These are phyloP conservation scores for Xanthoparmelia taractica DNA, from an alignment of 495 filamentous ascomycete genomes.

Conservation along the genomic window DNA sequence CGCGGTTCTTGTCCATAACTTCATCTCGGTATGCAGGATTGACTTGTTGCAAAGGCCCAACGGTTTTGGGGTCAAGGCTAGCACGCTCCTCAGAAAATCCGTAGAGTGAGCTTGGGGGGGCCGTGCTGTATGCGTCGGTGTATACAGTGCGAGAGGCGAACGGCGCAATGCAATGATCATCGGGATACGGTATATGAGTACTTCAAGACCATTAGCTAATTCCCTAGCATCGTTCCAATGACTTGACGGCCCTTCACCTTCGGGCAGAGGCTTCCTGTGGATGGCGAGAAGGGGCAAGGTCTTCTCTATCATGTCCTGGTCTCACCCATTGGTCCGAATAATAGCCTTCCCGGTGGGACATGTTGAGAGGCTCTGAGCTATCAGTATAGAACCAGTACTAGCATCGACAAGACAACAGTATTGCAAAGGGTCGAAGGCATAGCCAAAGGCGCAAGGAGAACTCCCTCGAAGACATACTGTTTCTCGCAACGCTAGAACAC, in stretches of 20 bases:
- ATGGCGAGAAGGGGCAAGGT: slow-evolving; percentile 3
- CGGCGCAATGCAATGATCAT: slow-evolving; percentile 12
- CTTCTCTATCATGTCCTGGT: slow-evolving; percentile 8
- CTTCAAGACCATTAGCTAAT: slow-evolving; percentile 9
- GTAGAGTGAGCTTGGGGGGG: slow-evolving; percentile 7
- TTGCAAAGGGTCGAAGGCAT: slow-evolving; percentile 8
- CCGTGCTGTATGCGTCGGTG: slow-evolving; percentile 2
- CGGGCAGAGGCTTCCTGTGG: slow-evolving; percentile 8
- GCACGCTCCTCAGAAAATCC: slow-evolving; percentile 10
- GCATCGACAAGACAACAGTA: not conserved
- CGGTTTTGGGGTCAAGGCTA: slow-evolving; percentile 5
- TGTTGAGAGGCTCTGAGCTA: slow-evolving; percentile 13
- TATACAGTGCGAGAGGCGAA: slow-evolving; percentile 11
- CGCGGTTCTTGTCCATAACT: not conserved
- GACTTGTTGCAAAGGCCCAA: slow-evolving; percentile 7
- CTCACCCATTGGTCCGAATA: slow-evolving; percentile 14
- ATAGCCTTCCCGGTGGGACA: slow-evolving; percentile 12
- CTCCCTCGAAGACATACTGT: slow-evolving; percentile 10
- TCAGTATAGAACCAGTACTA: slow-evolving; percentile 5
- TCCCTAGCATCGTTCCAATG: not conserved
- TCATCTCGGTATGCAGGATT: slow-evolving; percentile 11
- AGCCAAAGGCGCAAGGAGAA: slow-evolving; percentile 3
- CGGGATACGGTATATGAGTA: slow-evolving; percentile 8
- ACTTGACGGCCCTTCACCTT: slow-evolving; percentile 11
- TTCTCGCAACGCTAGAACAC: slow-evolving; percentile 5